Evolutionary conservation across 371 early-diverging fungal species (phyloP).

Genomic region (Rhizopus arrhizus): DNA sequence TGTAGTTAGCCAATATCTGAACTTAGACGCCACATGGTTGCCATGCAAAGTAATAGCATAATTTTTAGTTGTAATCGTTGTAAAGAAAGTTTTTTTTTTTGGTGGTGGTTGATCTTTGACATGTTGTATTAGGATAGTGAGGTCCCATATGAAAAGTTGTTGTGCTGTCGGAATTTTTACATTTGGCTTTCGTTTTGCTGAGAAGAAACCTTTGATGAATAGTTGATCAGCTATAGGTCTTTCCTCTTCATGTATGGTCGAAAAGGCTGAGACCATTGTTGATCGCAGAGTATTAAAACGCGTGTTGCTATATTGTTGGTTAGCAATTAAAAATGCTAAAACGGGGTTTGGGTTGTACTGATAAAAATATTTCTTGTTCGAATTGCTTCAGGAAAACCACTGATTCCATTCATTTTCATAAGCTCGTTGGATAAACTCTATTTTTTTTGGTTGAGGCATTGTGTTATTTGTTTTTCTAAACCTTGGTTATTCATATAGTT

Average conservation of each 20-base stretch:
- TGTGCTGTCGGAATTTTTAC: constrained; percentile 1
- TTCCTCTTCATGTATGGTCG: background rate
- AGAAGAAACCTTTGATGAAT: constrained; percentile 7
- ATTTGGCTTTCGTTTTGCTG: background rate
- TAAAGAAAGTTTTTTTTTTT: background rate
- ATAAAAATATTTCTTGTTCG: background rate
- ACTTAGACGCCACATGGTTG: constrained; percentile 26
- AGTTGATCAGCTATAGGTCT: background rate
- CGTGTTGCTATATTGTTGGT: background rate
- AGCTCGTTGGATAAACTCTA: background rate
- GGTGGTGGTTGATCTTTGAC: background rate
- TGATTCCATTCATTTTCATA: constrained; percentile 8
- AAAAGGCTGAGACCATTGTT: constrained; percentile 15
- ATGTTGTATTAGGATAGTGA: background rate
- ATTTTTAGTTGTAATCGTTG: constrained; percentile 10
- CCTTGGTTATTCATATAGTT: constrained; percentile 9
- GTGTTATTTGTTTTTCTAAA: background rate
- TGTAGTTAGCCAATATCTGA: constrained; percentile 18
- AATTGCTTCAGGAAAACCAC: background rate
- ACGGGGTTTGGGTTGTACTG: background rate
- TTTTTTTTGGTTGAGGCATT: constrained; percentile 3
- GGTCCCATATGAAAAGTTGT: constrained; percentile 12
- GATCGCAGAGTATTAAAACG: constrained; percentile 12
- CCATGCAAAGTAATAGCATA: constrained; percentile 4
- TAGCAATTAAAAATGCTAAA: background rate